Percentiles rank a stretch among this genome's conserved stretches.
These are phyloP conservation scores for Solanum chmielewskii DNA, from an alignment of 257 asterid species.

Conservation along the genomic window DNA sequence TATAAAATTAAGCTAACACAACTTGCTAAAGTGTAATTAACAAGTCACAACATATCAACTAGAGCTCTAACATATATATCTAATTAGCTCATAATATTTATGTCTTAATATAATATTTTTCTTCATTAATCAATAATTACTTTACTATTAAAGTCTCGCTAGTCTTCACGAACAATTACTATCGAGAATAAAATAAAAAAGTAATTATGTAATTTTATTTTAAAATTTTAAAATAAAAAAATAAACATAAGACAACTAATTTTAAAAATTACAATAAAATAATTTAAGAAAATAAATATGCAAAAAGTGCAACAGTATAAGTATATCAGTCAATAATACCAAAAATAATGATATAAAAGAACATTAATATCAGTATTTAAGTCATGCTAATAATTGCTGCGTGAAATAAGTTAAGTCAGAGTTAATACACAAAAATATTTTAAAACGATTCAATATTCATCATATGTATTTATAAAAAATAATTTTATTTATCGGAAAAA, in stretches of 20 bases:
- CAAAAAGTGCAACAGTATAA: no score
- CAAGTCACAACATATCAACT: not conserved
- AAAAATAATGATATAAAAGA: not conserved
- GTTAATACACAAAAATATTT: not conserved
- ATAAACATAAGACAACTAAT: not conserved
- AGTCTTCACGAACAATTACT: no score
- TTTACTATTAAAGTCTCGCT: not conserved
- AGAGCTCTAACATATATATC: not conserved
- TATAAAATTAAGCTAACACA: not conserved
- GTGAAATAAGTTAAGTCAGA: not conserved
- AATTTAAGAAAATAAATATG: not conserved
- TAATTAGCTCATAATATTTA: not conserved
- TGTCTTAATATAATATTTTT: no score
- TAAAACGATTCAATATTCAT: not conserved
- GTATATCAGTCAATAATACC: not conserved
- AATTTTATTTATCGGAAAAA: rapidly evolving
- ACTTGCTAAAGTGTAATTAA: not conserved
- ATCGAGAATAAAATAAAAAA: no score
- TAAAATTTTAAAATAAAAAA: not conserved
- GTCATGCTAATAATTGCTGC: not conserved
- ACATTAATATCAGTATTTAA: not conserved
- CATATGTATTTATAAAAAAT: not conserved
- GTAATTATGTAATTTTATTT: no score
- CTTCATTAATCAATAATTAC: no score
- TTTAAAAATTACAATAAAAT: not conserved